Conservation (phyloP, 345 rosid genomes). For the Clausena lansium region DNA sequence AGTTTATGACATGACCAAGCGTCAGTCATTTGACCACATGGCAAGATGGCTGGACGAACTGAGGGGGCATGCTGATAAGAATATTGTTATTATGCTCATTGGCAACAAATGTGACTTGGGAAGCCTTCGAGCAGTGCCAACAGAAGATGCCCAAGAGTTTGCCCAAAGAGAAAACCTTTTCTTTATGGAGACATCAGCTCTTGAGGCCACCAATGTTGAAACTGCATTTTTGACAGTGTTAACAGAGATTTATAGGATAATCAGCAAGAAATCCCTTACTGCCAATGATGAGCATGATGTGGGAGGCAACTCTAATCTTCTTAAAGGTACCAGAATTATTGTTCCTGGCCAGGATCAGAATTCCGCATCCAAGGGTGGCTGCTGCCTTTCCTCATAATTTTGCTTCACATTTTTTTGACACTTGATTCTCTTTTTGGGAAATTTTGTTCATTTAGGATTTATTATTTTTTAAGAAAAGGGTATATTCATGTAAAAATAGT, state of each 20-base stretch:
- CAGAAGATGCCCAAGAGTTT: conserved; percentile 79
- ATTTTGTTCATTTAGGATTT: conserved; percentile 9
- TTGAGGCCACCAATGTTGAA: conserved; percentile 79
- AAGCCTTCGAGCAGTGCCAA: conserved; percentile 74
- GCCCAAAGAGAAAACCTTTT: conserved; percentile 82
- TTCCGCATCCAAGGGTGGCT: conserved; percentile 43
- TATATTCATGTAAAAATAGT: conserved; percentile 9
- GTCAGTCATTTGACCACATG: conserved; percentile 87
- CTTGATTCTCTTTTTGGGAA: neutral
- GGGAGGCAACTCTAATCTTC: conserved; percentile 44
- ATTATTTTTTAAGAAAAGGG: neutral
- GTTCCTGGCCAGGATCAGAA: conserved; percentile 53
- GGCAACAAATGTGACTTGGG: conserved; percentile 82
- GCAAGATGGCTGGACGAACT: conserved; percentile 79
- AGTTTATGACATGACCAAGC: conserved; percentile 84
- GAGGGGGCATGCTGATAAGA: conserved; percentile 82
- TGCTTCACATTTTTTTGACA: neutral
- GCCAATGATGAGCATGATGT: conserved; percentile 45
- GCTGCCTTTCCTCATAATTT: conserved; percentile 45
- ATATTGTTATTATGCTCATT: conserved; percentile 72
- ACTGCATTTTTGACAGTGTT: conserved; percentile 65
- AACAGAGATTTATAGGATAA: conserved; percentile 69
- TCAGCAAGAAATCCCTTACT: conserved; percentile 67
- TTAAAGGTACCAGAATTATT: conserved; percentile 70
- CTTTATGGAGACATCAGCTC: conserved; percentile 88